Evolutionary conservation across 305 asterid genomes (phyloP), one percentile per base, ranked within the genome.

Genomic region (Fraxinus angustifolia): DNA sequence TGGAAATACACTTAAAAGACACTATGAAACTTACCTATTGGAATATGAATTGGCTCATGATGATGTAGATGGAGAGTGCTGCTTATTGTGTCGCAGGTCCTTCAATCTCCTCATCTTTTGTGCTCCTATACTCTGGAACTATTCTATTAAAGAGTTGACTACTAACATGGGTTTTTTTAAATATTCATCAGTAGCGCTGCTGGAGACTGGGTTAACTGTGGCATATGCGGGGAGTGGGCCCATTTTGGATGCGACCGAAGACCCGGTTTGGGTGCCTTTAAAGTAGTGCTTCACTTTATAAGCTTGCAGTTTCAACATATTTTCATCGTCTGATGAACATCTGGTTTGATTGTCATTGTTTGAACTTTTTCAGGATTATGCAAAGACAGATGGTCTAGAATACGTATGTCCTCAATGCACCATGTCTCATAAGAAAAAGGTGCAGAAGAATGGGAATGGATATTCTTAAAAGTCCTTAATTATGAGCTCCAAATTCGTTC

Each of bases 351-450:
- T 65, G 26, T 42, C 16, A 34, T 28, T 71, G 36, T 73, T 75
- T 30, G 8, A 77, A 45, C 53, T 11, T 68, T 79, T 80, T 75
- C 94, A 94, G 99, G 99, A 96, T 85, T 96, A 96, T 73, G 99
- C 98, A 80, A 96, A 96, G 88, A 96, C 98, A 65, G 99, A 96
- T 85, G 99, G 99, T 73, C 91, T 96, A 80, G 98, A 96, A 84
- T 96, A 96, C 91, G 93, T 96, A 85, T 96, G 99, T 79, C 99
- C 98, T 3, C 98, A 96, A n/a, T 96, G 99, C 96, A 91, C 98
- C 74, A 89, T 93, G 65, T 86, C 98, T 76, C 89, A 88, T 45
- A 94, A 94, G 97, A 96, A 96, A 90, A 96, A 93, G 87, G 75
- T 88, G 77, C 88, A 86, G 81, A 94, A 87, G 90, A 84, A 92